These are phyloP conservation scores for Nymphaea colorata DNA, from an alignment of 164 flowering plant species.

Conservation along the genomic window DNA sequence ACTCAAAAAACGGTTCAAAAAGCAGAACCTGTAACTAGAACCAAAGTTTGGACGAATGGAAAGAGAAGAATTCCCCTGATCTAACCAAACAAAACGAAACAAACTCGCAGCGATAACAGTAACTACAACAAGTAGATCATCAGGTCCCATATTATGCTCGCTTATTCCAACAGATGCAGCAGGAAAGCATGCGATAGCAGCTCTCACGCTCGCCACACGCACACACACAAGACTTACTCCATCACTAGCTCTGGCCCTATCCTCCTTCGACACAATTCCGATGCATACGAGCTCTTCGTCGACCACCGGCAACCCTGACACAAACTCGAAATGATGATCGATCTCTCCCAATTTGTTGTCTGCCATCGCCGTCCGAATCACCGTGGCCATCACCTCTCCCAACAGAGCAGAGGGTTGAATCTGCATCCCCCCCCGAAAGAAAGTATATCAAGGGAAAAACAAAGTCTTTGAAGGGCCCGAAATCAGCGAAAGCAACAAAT, in stretches of 20 bases:
- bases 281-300: slow-evolving; percentile 10
- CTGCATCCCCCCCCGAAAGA: slow-evolving; percentile 5
- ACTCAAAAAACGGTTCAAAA: no score
- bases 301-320: slow-evolving; percentile 17
- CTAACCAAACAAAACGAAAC: no score
- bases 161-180: no score
- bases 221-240: slow-evolving; percentile 8
- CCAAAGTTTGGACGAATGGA: no score
- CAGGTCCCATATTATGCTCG: no score
- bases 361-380: slow-evolving; percentile 12
- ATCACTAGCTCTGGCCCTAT: slow-evolving; percentile 5
- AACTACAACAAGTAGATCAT: no score
- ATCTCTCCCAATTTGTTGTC: slow-evolving; percentile 23
- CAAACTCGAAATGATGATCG: slow-evolving; percentile 16
- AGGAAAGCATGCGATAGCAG: no score
- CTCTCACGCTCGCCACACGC: no score
- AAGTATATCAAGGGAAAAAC: neutral
- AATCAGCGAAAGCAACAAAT: neutral
- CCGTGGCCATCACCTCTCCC: slow-evolving; percentile 20
- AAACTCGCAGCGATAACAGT: no score
- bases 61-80: no score
- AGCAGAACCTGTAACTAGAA: no score
- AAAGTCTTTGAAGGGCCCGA: neutral
- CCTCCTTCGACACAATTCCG: slow-evolving; percentile 19
- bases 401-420: slow-evolving; percentile 17